These are phyloP conservation scores for Mucor lusitanicus DNA, from an alignment of 371 early-diverging fungal genomes.

Conservation along the genomic window DNA sequence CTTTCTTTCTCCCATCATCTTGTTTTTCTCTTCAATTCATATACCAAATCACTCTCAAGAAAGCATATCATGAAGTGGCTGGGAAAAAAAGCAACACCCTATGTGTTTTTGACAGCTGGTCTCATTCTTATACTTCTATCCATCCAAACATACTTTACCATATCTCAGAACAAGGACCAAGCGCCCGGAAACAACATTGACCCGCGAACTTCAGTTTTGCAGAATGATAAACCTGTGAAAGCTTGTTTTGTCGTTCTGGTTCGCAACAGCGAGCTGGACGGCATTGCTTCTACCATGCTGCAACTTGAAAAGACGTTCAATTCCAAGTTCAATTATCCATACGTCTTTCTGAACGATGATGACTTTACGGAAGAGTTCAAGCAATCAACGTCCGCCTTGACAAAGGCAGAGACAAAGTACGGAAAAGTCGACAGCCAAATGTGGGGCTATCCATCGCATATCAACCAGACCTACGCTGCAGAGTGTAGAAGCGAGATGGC, in stretches of 20 bases:
- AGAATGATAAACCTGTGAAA: slow-evolving; percentile 28
- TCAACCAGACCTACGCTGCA: slow-evolving; percentile 72
- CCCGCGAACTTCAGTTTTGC: not conserved
- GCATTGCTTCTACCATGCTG: slow-evolving; percentile 69
- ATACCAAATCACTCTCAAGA: not conserved
- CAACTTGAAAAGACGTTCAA: slow-evolving; percentile 89
- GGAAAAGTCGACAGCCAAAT: slow-evolving; percentile 52
- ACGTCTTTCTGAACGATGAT: slow-evolving; percentile 86
- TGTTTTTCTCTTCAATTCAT: not conserved
- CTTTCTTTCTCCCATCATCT: not conserved
- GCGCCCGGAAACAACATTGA: not conserved
- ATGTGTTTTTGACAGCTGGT: slow-evolving; percentile 10
- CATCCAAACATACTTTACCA: slow-evolving; percentile 13
- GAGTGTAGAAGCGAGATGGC: slow-evolving; percentile 62
- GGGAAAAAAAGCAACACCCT: slow-evolving; percentile 6
- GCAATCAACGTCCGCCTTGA: slow-evolving; percentile 55
- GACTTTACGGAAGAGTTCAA: slow-evolving; percentile 79
- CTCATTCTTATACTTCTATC: slow-evolving; percentile 8
- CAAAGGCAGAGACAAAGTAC: slow-evolving; percentile 54
- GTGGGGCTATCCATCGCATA: slow-evolving; percentile 88
- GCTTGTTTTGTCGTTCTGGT: slow-evolving; percentile 68
- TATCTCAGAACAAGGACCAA: not conserved
- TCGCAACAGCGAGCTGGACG: slow-evolving; percentile 78
- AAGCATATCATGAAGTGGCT: slow-evolving; percentile 15
- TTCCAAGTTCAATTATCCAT: slow-evolving; percentile 82